Conservation (phyloP, 768 basidiomycete genomes). For the Leucogyrophana mollusca region DNA sequence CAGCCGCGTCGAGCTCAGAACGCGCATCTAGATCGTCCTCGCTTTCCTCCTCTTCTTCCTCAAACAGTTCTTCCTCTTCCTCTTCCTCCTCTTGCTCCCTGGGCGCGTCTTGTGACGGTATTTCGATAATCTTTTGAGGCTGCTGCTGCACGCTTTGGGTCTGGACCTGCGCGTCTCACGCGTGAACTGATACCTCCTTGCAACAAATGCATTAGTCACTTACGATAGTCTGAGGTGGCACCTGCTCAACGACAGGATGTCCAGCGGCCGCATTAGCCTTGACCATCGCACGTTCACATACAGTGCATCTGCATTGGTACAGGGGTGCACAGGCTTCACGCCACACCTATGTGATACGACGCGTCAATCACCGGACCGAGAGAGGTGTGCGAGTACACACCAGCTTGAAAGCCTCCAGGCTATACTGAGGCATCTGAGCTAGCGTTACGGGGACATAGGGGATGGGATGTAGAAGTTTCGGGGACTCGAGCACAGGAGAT, state of each 20-base stretch:
- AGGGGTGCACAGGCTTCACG: conserved; percentile 70
- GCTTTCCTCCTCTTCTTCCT: conserved; percentile 33
- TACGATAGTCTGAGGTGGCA: conserved; percentile 14
- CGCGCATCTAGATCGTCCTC: conserved; percentile 17
- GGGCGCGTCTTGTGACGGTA: conserved; percentile 6
- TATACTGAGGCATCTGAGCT: conserved; percentile 54
- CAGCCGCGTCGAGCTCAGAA: conserved; percentile 5
- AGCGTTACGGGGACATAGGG: conserved; percentile 65
- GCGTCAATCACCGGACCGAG: conserved; percentile 1
- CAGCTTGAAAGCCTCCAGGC: conserved; percentile 52
- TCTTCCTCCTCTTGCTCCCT: conserved; percentile 23
- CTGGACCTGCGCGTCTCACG: conserved; percentile 15
- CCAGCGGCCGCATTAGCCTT: conserved; percentile 46
- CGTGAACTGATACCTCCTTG: no score
- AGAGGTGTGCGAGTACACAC: conserved; percentile 37
- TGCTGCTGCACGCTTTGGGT: conserved; percentile 14
- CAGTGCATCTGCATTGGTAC: conserved; percentile 70
- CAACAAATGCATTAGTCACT: conserved; percentile 1
- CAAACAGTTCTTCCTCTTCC: conserved; percentile 26
- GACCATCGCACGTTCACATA: conserved; percentile 67
- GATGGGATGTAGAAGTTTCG: conserved; percentile 61
- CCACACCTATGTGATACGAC: conserved; percentile 51
- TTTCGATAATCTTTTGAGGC: no score
- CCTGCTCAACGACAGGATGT: conserved; percentile 29
- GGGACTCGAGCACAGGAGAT: conserved; percentile 61